A percentile compares a stretch with the other conserved stretches of the same genome.
Conservation (phyloP, 1,284 basidiomycete species). For the Ustilago esculenta region DNA sequence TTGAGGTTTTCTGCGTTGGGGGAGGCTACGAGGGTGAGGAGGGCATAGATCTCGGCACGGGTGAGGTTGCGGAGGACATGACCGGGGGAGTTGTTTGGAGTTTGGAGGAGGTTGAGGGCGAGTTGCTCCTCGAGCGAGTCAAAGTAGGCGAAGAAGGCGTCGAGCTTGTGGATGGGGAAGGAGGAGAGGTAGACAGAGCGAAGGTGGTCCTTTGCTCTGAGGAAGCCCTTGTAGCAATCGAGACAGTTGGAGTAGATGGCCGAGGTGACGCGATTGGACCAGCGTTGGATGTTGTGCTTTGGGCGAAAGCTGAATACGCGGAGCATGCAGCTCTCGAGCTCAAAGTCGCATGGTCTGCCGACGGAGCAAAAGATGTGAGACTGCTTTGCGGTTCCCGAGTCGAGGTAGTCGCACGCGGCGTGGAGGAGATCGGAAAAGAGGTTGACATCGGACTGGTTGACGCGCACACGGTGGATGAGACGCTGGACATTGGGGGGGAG, state of each 20-base stretch:
- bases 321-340: conserved; percentile 57
- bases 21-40: conserved; percentile 42
- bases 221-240: conserved; percentile 52
- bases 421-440: conserved; percentile 44
- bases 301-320: conserved; percentile 49
- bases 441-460: conserved; percentile 24
- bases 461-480: conserved; percentile 22
- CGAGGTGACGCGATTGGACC: conserved; percentile 29
- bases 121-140: conserved; percentile 48
- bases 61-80: conserved; percentile 25
- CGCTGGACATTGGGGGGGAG: conserved; percentile 19
- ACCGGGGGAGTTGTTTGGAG: conserved; percentile 9
- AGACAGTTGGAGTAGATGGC: conserved; percentile 48
- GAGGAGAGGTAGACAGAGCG: conserved; percentile 28
- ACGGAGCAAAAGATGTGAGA: conserved; percentile 35
- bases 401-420: conserved; percentile 37
- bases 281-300: conserved; percentile 40
- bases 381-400: conserved; percentile 30
- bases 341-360: conserved; percentile 44
- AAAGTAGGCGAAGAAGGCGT: conserved; percentile 44
- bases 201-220: conserved; percentile 40
- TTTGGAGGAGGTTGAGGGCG: conserved; percentile 34
- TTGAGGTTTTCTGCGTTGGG: conserved; percentile 28
- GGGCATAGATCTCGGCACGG: conserved; percentile 39
- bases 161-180: conserved; percentile 41